These are phyloP conservation scores for Chloranthus sessilifolius DNA, from an alignment of 164 flowering plant species.

Conservation along the genomic window DNA sequence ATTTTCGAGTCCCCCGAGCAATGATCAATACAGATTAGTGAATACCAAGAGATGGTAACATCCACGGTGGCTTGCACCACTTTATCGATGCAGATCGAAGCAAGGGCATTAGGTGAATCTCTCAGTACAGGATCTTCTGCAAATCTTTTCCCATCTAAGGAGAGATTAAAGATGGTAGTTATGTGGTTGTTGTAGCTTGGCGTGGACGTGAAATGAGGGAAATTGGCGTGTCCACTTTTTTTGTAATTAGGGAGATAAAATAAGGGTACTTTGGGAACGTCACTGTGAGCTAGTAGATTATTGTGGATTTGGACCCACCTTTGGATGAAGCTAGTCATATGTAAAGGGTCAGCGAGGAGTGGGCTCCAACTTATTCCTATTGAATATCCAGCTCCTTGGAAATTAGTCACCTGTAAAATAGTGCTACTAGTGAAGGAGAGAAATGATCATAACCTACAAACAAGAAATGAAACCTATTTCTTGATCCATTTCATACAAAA, in stretches of 20 bases:
- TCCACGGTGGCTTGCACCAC: neutral
- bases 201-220: neutral
- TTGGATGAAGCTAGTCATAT: slow-evolving; percentile 4
- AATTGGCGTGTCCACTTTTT: neutral
- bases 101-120: neutral
- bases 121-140: neutral
- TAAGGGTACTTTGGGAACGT: neutral
- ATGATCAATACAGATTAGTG: neutral
- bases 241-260: slow-evolving; percentile 8
- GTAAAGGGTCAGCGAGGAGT: slow-evolving; percentile 6
- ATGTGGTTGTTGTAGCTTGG: neutral
- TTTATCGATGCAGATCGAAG: neutral
- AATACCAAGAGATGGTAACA: neutral
- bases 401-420: slow-evolving; percentile 10
- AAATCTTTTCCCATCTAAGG: neutral
- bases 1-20: slow-evolving; percentile 1
- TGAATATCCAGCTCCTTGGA: slow-evolving; percentile 4
- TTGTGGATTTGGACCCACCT: slow-evolving; percentile 2
- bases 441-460: too few species aligned
- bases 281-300: neutral
- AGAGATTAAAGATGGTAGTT: neutral
- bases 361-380: slow-evolving; percentile 4
- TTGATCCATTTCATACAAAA: too few species aligned
- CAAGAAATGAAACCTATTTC: too few species aligned
- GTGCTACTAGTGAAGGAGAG: too few species aligned